Evolutionary conservation across 805 yeast species (phyloP).

Genomic region (Yamadazyma scolyti): DNA sequence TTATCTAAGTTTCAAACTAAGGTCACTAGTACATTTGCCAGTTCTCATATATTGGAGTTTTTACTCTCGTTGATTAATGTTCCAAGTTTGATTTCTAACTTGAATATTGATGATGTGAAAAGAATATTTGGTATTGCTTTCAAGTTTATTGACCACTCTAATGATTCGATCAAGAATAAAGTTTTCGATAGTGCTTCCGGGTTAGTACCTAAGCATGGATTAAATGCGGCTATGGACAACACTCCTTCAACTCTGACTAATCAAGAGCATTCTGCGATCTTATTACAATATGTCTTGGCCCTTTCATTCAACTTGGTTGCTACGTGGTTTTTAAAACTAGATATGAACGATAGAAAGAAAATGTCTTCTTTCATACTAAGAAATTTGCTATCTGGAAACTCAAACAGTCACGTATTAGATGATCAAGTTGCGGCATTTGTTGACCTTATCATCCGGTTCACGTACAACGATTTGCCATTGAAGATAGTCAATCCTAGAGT

Average conservation of each 20-base stretch:
- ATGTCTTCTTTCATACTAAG: conserved; percentile 62
- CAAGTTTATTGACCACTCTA: conserved; percentile 69
- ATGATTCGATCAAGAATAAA: conserved; percentile 40
- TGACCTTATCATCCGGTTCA: conserved; percentile 66
- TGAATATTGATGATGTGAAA: conserved; percentile 72
- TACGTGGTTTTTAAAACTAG: conserved; percentile 68
- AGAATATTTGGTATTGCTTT: conserved; percentile 82
- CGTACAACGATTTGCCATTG: conserved; percentile 61
- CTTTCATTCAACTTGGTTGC: conserved; percentile 67
- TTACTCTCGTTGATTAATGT: conserved; percentile 61
- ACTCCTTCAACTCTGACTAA: conserved; percentile 49
- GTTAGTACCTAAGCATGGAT: conserved; percentile 31
- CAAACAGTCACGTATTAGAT: conserved; percentile 28
- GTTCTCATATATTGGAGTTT: conserved; percentile 74
- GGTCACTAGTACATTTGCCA: conserved; percentile 64
- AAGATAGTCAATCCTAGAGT: conserved; percentile 30
- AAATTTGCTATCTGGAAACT: conserved; percentile 30
- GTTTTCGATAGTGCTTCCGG: conserved; percentile 9
- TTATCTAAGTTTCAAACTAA: conserved; percentile 72
- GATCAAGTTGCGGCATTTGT: conserved; percentile 59
- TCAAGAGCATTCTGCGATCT: conserved; percentile 42
- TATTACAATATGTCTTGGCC: conserved; percentile 58
- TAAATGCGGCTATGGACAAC: conserved; percentile 49
- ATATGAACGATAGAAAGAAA: conserved; percentile 52
- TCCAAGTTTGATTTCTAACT: conserved; percentile 64